Evolutionary conservation across 169 alveolate genomes (phyloP), one percentile per base, ranked within the genome.

Genomic region (Eimeria mitis): DNA sequence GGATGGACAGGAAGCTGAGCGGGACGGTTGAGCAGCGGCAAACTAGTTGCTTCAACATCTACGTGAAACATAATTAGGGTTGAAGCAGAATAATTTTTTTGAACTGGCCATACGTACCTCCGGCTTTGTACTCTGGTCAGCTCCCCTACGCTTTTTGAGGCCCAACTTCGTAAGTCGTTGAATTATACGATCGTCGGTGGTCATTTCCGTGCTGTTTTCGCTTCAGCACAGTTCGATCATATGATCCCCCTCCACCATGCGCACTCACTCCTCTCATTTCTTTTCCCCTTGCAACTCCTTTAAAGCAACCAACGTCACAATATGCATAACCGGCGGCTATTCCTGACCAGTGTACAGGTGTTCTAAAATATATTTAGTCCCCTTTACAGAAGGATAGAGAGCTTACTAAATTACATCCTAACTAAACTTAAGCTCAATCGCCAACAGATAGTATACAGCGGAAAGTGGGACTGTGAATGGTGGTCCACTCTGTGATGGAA

Each of bases 1-100:
- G 11, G 84, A 89, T 34, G 94, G 87, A 13, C 83, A 73, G 54
- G 83, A 73, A 40, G 83, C 83, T 40, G 83, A 73, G 56, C 56
- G 83, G 83, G 83, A 73, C 31, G 83, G 49, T 37, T 73, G 83
- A 73, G 54, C 21, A 54, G 54, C 40, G 83, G 34, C 54, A 73
- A 31, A 73, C 83, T 19, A 21, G 56, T 1, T 37, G 83, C 56
- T 13, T 40, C 56, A 16, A 23, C 54, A 73, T 23, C 2, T 40
- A 5, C 3, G 21, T 40, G 56, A 37, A 73, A 73, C 4, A 14
- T 6, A 73, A 34, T 37, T 70, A 16, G 47, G n/a, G n/a, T n/a
- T n/a, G n/a, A n/a, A n/a, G n/a, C n/a, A n/a, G n/a, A n/a, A n/a
- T n/a, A 16, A 21, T 28, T 31, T 1, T 54, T 54, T 54, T 70